Evolutionary conservation across 73 alveolate species (phyloP), one percentile per base, ranked within the genome.

Genomic region (Blepharisma japonicum): DNA sequence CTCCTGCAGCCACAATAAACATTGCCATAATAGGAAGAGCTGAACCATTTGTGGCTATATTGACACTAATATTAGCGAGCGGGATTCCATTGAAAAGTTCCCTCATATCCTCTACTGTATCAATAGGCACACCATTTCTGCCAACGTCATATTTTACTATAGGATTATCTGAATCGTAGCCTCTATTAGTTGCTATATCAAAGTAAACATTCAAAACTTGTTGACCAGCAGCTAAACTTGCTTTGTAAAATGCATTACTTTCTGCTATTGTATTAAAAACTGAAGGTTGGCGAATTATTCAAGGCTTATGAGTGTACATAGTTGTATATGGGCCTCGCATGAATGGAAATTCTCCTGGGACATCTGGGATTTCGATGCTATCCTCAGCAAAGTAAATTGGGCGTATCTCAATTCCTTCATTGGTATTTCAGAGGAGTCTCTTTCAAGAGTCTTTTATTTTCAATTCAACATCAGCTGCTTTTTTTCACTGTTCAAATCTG

Each of bases 41-140:
- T 0, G 89, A 91, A n/a, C 94, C 94, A 46, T 87, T 87, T 89
- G 83, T 87, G 18, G 94, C 83, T 91, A 87, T 87, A 4, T 89
- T 78, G 6, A 87, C 94, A 25, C 87, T 78, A 8, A 87, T 87
- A 38, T 87, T 86, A 21, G 80, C 83, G 27, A 87, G 82, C 0
- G 94, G 91, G 46, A 87, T 87, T 8, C 81, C 87, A 67, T 83
- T 89, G 55, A 87, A 83, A 8, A 87, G 87, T 42, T 79, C 83
- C 66, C 83, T 87, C 87, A 87, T 68, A 47, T 87, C 94, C 45
- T 87, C 94, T 18, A 87, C 94, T 25, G 91, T 56, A 54, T 87
- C 94, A 45, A 87, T 87, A 42, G 94, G 91, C 56, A 87, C 94
- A 21, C 94, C 94, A 6, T 91, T 91, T 91, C 84, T 87, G 6